Conservation (phyloP, 2,329 filamentous ascomycete species). For the Stachybotrys chartarum region DNA sequence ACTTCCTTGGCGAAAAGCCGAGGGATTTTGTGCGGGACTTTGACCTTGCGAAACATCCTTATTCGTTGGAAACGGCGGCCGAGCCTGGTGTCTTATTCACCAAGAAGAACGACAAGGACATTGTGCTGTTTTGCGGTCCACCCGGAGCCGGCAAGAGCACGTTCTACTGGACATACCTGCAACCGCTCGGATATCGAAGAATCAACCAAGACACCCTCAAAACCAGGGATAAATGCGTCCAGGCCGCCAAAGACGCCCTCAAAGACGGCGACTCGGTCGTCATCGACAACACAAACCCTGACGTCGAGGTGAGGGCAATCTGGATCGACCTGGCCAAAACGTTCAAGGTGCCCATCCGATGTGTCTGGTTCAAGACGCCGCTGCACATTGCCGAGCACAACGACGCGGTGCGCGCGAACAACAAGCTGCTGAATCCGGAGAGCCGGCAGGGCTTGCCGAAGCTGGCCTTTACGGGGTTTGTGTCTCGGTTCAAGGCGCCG, state of each 20-base stretch:
- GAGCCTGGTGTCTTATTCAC: constrained; percentile 35
- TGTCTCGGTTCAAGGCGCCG: constrained; percentile 66
- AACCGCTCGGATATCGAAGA: constrained; percentile 72
- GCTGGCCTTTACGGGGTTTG: constrained; percentile 73
- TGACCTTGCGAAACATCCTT: constrained; percentile 54
- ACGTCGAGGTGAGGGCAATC: constrained; percentile 65
- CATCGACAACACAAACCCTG: constrained; percentile 94
- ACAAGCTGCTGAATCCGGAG: constrained; percentile 73
- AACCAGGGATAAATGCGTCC: constrained; percentile 62
- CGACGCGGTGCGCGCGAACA: constrained; percentile 70
- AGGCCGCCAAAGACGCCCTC: constrained; percentile 61
- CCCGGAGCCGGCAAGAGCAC: constrained; percentile 90
- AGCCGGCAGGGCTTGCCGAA: constrained; percentile 64
- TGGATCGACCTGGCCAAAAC: constrained; percentile 73
- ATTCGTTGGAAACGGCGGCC: constrained; percentile 20
- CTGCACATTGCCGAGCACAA: constrained; percentile 74
- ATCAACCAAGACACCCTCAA: constrained; percentile 90
- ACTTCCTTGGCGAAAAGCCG: constrained; percentile 64
- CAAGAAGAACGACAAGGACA: constrained; percentile 60
- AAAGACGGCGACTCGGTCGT: constrained; percentile 61
- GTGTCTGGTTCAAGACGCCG: constrained; percentile 74
- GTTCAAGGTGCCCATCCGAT: constrained; percentile 68
- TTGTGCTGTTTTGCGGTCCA: constrained; percentile 82
- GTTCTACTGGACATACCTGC: constrained; percentile 72
- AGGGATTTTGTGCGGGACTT: constrained; percentile 64